Conservation (phyloP, 805 yeast genomes). For the Candida silvatica region DNA sequence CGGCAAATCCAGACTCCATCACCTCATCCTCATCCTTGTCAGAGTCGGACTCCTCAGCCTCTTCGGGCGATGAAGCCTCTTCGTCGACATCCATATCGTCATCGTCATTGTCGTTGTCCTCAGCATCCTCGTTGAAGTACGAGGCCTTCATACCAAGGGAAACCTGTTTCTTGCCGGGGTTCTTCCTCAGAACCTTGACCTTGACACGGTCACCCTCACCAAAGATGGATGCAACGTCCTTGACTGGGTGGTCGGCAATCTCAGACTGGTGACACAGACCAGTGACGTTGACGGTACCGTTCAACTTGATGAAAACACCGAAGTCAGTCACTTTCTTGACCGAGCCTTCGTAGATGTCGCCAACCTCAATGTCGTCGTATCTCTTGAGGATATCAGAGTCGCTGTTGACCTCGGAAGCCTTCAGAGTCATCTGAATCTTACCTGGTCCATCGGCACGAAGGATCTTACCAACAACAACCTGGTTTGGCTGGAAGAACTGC, state of each 20-base stretch:
- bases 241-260: constrained; percentile 60
- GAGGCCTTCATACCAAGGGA: constrained; percentile 95
- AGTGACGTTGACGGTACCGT: constrained; percentile 62
- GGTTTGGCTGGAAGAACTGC: constrained; percentile 59
- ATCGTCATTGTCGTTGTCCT: constrained; percentile 7
- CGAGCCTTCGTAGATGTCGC: constrained; percentile 68
- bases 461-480: constrained; percentile 68
- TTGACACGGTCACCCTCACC: constrained; percentile 88
- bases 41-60: constrained; percentile 21
- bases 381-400: constrained; percentile 47
- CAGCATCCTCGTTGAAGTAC: constrained; percentile 44
- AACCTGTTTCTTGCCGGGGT: constrained; percentile 59
- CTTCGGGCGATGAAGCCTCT: no score
- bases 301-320: constrained; percentile 84
- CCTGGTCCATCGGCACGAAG: constrained; percentile 52
- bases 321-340: constrained; percentile 73
- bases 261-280: constrained; percentile 87
- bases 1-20: constrained; percentile 23
- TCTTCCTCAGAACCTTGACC: constrained; percentile 64
- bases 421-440: constrained; percentile 68
- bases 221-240: constrained; percentile 57
- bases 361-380: constrained; percentile 61
- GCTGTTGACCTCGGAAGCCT: constrained; percentile 74
- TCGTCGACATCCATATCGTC: constrained; percentile 21
- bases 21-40: constrained; percentile 23